Base-by-base conservation (phyloP, 305 asterid species). In the Plantago lanceolata region DNA sequence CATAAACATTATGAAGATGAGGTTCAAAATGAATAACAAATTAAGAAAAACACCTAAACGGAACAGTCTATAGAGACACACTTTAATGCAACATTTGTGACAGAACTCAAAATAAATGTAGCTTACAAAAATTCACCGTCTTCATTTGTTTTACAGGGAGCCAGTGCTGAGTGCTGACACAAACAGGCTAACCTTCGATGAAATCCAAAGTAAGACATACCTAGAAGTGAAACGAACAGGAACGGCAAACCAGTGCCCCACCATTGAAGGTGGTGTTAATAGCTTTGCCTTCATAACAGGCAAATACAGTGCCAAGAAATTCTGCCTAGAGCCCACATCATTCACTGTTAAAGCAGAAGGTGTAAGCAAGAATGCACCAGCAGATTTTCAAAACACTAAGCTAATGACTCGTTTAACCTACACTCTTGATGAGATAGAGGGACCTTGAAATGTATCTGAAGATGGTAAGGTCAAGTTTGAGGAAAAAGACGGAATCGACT, bases 231-330 rank as follows among this genome's bases (percentile, higher is more conserved):
- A 93, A 72, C 97, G 99, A 45, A 79, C 90, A 3, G 99, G 99
- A 56, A 89, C 97, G 4, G 99, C 99, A 1, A 93, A 93, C 86
- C 99, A 93, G 64, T 93, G 99, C 86, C 99, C 99, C 14, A 87
- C 92, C 70, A 78, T 93, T 31, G 97, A 84, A 0, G 98, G 97
- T 7, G 98, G 97, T 16, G 79, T 73, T 5, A 97, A 77, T 24
- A 65, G 62, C 43, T 93, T 93, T 48, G 74, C 90, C 44, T 84
- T 89, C 86, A 84, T 84, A 68, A 9, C 97, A 2, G 99, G 97
- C 35, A 93, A 87, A 57, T 93, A 93, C 84, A 68, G 70, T 0
- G 90, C 94, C 73, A 87, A 87, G 87, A 93, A 93, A 44, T 59
- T 93, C 57, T 93, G 97, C 82, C 74, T 93, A 29, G 99, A 93